phyloP scores from a whole-genome alignment of 495 filamentous ascomycete species.

The Tuber brumale region DNA sequence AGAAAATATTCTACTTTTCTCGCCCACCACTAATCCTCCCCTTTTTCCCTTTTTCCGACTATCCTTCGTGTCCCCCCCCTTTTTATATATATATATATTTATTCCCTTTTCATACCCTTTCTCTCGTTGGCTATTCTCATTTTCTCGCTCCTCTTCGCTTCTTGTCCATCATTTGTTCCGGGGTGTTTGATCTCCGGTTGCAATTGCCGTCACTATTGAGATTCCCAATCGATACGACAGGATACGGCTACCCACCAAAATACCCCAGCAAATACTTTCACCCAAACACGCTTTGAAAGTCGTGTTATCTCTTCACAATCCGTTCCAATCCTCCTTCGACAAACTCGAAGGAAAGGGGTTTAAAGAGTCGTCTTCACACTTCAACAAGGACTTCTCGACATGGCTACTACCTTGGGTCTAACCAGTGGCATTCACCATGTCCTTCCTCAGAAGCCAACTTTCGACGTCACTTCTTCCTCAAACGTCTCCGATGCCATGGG shows the following conservation, averaged over 20 bases:
- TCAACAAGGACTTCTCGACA: neutral
- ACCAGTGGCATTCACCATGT: constrained; percentile 32
- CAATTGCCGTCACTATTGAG: neutral
- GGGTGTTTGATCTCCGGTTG: constrained; percentile 5
- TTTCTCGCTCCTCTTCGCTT: constrained; percentile 1
- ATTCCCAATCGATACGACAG: neutral
- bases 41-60: neutral
- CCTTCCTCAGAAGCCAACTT: constrained; percentile 42
- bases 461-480: constrained; percentile 22
- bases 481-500: constrained; percentile 9
- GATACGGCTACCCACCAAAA: neutral
- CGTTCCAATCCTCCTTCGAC: neutral
- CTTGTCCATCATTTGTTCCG: neutral
- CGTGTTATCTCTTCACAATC: neutral
- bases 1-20: neutral
- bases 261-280: neutral
- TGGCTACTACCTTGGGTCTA: constrained; percentile 2
- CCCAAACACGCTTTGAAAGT: constrained; percentile 5
- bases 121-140: neutral
- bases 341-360: neutral
- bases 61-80: neutral
- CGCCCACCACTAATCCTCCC: neutral
- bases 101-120: neutral
- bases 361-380: neutral
- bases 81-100: neutral